phyloP scores from a whole-genome alignment of 1,139 yeast genomes.

The Hyphopichia wangnamkhiaoensis region DNA sequence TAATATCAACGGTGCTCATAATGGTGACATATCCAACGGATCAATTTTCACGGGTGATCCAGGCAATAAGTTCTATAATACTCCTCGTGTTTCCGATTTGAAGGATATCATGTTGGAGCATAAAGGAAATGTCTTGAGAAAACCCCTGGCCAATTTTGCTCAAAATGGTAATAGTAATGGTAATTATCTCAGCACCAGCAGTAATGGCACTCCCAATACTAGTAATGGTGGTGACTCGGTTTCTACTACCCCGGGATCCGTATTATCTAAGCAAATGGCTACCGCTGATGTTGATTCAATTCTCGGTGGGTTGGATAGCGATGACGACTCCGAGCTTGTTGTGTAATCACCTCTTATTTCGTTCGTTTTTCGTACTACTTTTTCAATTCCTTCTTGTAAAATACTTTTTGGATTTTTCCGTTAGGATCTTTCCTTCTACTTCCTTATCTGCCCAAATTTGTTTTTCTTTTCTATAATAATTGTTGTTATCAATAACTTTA shows the following conservation, averaged over 20 bases:
- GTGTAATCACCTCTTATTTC: conserved; percentile 18
- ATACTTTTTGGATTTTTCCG: background rate
- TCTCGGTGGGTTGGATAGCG: conserved; percentile 37
- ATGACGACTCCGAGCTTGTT: conserved; percentile 36
- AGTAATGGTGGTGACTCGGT: background rate
- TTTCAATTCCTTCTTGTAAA: background rate
- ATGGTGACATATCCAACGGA: conserved; percentile 1
- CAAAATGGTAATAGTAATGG: background rate
- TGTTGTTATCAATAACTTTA: too few relatives aligned
- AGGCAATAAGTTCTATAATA: conserved; percentile 13
- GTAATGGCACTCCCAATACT: background rate
- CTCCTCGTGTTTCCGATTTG: conserved; percentile 50
- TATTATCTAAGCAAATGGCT: conserved; percentile 35
- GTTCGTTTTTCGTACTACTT: background rate
- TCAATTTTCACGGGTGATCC: conserved; percentile 2
- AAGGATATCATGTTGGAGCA: conserved; percentile 37
- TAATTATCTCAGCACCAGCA: background rate
- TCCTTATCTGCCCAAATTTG: too few relatives aligned
- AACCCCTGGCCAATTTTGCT: conserved; percentile 6
- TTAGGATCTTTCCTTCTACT: too few relatives aligned
- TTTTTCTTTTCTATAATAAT: too few relatives aligned
- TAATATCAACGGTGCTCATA: background rate
- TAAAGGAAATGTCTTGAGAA: conserved; percentile 7
- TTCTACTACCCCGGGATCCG: conserved; percentile 24
- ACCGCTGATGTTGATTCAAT: conserved; percentile 38